These are phyloP conservation scores for Nepenthes mirabilis DNA, from an alignment of 148 eudicot genomes.

Conservation along the genomic window DNA sequence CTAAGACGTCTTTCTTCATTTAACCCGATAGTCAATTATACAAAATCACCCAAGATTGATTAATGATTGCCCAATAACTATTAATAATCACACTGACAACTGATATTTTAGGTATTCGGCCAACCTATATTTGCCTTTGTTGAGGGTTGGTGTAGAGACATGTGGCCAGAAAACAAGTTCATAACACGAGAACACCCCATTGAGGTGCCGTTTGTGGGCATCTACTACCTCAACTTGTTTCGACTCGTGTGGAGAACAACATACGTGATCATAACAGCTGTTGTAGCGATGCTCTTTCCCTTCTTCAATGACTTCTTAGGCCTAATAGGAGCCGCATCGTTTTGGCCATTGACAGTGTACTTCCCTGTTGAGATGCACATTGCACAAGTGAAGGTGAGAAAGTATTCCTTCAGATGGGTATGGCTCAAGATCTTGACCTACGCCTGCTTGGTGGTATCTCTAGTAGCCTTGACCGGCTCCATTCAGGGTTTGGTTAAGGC, in stretches of 20 bases:
- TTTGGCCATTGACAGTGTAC: conserved; percentile 70
- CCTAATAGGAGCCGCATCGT: conserved; percentile 59
- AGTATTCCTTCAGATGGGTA: conserved; percentile 45
- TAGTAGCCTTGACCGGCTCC: conserved; percentile 67
- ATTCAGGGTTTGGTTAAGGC: conserved; percentile 42
- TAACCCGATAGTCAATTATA: no score
- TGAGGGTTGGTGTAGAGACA: conserved; percentile 23
- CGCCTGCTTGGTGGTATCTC: conserved; percentile 49
- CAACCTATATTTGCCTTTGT: conserved; percentile 68
- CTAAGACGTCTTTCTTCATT: no score
- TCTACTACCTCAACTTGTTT: conserved; percentile 50
- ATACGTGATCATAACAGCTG: conserved; percentile 50
- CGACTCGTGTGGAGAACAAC: conserved; percentile 70
- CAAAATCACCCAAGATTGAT: no score
- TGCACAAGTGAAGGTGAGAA: conserved; percentile 45
- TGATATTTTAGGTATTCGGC: conserved; percentile 28
- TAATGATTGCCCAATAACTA: no score
- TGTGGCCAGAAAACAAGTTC: conserved; percentile 60
- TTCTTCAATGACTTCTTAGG: conserved; percentile 89
- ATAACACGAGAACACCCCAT: conserved; percentile 42
- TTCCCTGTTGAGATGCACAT: conserved; percentile 78
- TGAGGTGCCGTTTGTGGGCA: conserved; percentile 27
- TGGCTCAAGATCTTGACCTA: conserved; percentile 49
- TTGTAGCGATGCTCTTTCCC: conserved; percentile 76
- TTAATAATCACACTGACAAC: neutral